phyloP scores from a whole-genome alignment of 495 filamentous ascomycete genomes.

The Hyaloscypha variabilis region DNA sequence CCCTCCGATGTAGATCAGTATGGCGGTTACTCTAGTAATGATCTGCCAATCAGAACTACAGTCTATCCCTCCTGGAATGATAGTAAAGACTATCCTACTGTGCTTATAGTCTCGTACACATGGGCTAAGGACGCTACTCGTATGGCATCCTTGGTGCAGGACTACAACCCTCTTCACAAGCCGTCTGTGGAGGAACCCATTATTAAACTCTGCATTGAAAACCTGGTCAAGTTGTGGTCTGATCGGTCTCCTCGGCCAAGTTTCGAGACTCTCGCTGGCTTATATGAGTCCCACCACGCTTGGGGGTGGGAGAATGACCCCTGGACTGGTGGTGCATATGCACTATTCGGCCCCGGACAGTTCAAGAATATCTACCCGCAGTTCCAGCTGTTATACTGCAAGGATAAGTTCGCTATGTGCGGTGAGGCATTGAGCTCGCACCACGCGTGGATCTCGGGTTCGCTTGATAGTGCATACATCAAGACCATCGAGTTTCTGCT shows the following conservation, averaged over 20 bases:
- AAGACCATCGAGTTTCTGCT: neutral
- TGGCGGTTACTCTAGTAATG: constrained; percentile 3
- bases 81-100: neutral
- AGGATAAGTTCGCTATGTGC: constrained; percentile 3
- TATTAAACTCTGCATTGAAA: neutral
- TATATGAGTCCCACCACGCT: neutral
- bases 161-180: neutral
- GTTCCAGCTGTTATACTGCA: neutral
- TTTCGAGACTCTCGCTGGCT: neutral
- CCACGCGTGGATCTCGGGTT: constrained; percentile 9
- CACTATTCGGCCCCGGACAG: constrained; percentile 7
- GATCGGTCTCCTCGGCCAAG: too few species aligned
- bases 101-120: constrained; percentile 9
- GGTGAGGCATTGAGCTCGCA: constrained; percentile 5
- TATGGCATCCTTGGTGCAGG: neutral
- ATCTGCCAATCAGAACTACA: constrained; percentile 5
- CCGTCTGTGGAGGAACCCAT: neutral
- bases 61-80: constrained; percentile 13
- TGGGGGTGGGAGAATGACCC: constrained; percentile 1
- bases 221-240: neutral
- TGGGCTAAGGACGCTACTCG: constrained; percentile 7
- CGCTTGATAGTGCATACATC: constrained; percentile 8
- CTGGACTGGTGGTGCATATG: constrained; percentile 6
- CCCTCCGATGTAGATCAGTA: neutral
- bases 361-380: constrained; percentile 11